Evolutionary conservation across 2,329 filamentous ascomycete genomes (phyloP), one percentile per base, ranked within the genome.

Genomic region (Capronia epimyces): DNA sequence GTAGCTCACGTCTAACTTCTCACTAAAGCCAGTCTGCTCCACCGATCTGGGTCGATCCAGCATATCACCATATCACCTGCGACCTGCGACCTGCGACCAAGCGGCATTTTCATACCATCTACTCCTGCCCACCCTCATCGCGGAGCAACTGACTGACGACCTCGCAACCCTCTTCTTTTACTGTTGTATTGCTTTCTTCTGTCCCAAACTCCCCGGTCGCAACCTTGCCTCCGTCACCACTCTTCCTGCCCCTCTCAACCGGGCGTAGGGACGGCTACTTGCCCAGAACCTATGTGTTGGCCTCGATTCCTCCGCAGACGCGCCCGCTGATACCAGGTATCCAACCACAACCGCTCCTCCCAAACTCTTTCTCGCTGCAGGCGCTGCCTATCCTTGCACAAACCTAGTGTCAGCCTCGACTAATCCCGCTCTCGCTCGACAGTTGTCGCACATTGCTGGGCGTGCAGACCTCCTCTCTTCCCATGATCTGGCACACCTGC

Each of bases 281-380:
- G 36, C 47, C 34, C 7, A 37, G 5, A 37, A 18, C 34, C 34
- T 18, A 20, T 37, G 34, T 20, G 34, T 37, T 37, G 34, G 34
- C 34, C 34, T 37, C 15, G 34, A 37, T 18, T 20, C 47, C 39
- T 22, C 46, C 25, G 21, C 31, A 36, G 40, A 52, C 50, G 45
- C 50, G 50, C 40, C 44, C 39, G 31, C 45, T 51, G 49, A 43
- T 44, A 44, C 22, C 45, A 46, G 49, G 40, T 44, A 44, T 39
- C 50, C 50, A 48, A 47, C 40, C 41, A 31, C 39, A 52, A 32
- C 34, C 45, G 15, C 37, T 12, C 43, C 32, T 34, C 40, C n/a
- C n/a, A n/a, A n/a, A 22, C 21, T 40, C 7, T 21, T 43, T 21
- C 37, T 45, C 42, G 25, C 48, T 36, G 41, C 43, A 50, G 48